Percentiles rank a stretch among this genome's conserved stretches.
These are phyloP conservation scores for carrot (Daucus carota) DNA, from an alignment of 129 eudicot genomes.

Conservation along the genomic window DH1_v3.0 NC_030381.2:7000501-7001000, in stretches of 20 bases:
- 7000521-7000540: constrained; percentile 96
- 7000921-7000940: constrained; percentile 78
- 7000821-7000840: neutral
- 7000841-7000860: too few relatives aligned
- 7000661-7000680: constrained; percentile 16
- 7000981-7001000: constrained; percentile 87
- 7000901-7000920: constrained; percentile 33
- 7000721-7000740: constrained; percentile 73
- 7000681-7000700: constrained; percentile 70
- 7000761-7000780: constrained; percentile 1
- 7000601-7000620: neutral
- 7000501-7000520: constrained; percentile 89
- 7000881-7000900: neutral
- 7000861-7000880: neutral
- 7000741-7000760: constrained; percentile 82
- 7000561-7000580: constrained; percentile 2
- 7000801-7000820: neutral
- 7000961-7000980: constrained; percentile 87
- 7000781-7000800: neutral
- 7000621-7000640: neutral
- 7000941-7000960: constrained; percentile 98
- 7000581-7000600: neutral
- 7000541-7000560: constrained; percentile 93
- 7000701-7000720: constrained; percentile 76
- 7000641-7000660: neutral